Percentiles rank a stretch among this genome's conserved stretches.
These are phyloP conservation scores for Claviceps sp. DNA, from an alignment of 2,329 filamentous ascomycete species.

Conservation along the genomic window DNA sequence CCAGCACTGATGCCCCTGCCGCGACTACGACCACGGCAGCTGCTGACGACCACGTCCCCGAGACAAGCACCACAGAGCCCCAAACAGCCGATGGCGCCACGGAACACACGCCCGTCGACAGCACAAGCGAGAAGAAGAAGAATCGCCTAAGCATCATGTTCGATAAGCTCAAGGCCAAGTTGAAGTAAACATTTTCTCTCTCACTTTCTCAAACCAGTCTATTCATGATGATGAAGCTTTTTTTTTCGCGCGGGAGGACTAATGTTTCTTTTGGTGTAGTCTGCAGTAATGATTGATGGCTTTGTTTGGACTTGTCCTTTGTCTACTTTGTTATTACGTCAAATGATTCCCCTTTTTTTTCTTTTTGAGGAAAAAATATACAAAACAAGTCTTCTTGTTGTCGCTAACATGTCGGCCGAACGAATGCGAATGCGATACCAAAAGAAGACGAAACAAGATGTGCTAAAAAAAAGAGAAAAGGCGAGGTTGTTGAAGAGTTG, in stretches of 20 bases:
- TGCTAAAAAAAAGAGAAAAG: too few relatives aligned
- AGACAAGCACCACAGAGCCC: slow-evolving; percentile 10
- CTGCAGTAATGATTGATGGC: slow-evolving; percentile 16
- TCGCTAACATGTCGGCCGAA: too few relatives aligned
- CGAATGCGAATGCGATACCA: too few relatives aligned
- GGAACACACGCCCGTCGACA: slow-evolving; percentile 10
- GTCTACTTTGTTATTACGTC: slow-evolving; percentile 14
- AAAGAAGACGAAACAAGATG: too few relatives aligned
- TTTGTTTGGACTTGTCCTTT: slow-evolving; percentile 21
- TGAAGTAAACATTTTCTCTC: slow-evolving; percentile 13
- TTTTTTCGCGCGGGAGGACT: slow-evolving; percentile 1
- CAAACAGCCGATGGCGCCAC: not conserved
- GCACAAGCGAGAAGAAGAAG: slow-evolving; percentile 52
- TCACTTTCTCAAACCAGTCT: not conserved
- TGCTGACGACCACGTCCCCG: slow-evolving; percentile 11
- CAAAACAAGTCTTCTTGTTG: not conserved
- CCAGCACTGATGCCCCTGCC: not conserved
- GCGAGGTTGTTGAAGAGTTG: too few relatives aligned
- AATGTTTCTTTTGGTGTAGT: slow-evolving; percentile 9
- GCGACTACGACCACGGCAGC: slow-evolving; percentile 6
- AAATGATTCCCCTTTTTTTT: slow-evolving; percentile 26
- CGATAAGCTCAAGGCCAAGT: slow-evolving; percentile 39
- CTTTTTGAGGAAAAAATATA: not conserved
- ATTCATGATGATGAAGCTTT: slow-evolving; percentile 4
- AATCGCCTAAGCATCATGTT: slow-evolving; percentile 50